Evolutionary conservation across 805 yeast genomes (phyloP).

Genomic region (Cyberlindnera amylophila): DNA sequence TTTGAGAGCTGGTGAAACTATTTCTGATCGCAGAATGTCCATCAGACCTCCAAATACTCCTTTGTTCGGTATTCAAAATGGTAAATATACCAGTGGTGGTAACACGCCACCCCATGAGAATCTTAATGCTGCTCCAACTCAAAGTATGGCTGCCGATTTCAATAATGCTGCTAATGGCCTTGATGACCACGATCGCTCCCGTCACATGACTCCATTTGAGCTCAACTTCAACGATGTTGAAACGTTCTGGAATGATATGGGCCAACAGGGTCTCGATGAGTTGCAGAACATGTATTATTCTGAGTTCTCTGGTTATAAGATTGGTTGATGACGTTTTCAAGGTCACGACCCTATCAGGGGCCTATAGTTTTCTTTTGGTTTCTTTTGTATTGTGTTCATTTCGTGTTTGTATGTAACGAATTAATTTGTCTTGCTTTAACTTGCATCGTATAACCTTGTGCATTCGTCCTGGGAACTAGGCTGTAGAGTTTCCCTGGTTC

Average conservation of each 20-base stretch:
- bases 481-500: neutral
- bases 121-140: neutral
- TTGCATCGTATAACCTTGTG: no score
- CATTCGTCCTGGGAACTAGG: no score
- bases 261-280: slow-evolving; percentile 26
- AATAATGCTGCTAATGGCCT: neutral
- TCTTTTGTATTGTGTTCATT: no score
- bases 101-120: slow-evolving; percentile 1
- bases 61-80: slow-evolving; percentile 9
- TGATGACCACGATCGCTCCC: slow-evolving; percentile 6
- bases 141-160: neutral
- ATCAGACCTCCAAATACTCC: slow-evolving; percentile 10
- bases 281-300: slow-evolving; percentile 26
- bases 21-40: slow-evolving; percentile 6
- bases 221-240: slow-evolving; percentile 20
- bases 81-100: neutral
- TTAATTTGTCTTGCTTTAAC: no score
- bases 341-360: no score
- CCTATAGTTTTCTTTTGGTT: no score
- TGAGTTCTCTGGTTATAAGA: slow-evolving; percentile 28
- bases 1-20: slow-evolving; percentile 7
- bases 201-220: slow-evolving; percentile 19
- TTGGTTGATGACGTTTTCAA: slow-evolving; percentile 6
- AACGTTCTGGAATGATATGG: slow-evolving; percentile 27
- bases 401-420: no score